Percentiles rank a stretch among this genome's conserved stretches.
These are phyloP conservation scores for Thuidium tamariscinum DNA, from an alignment of 225 moss, liverwort and hornwort species.

Conservation along the genomic window DNA sequence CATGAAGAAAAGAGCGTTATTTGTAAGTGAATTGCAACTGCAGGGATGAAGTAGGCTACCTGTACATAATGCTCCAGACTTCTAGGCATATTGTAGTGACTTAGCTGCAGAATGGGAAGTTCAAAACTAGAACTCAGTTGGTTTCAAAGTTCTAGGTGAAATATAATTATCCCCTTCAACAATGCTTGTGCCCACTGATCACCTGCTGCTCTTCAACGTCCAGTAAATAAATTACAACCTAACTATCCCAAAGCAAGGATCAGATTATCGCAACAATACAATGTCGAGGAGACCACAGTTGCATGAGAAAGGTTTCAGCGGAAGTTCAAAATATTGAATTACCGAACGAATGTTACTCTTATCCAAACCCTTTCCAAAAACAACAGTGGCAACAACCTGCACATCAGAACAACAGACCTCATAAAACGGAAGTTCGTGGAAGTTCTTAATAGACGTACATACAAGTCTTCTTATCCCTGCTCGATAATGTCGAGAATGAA, in stretches of 20 bases:
- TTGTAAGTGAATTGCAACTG: neutral
- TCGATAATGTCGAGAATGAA: neutral
- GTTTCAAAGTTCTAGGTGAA: neutral
- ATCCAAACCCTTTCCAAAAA: slow-evolving; percentile 96
- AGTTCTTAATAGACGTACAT: neutral
- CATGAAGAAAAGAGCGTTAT: neutral
- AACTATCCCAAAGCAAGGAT: neutral
- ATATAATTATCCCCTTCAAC: neutral
- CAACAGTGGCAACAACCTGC: slow-evolving; percentile 94
- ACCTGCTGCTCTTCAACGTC: neutral
- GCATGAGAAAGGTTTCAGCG: neutral
- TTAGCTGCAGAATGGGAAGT: slow-evolving; percentile 30
- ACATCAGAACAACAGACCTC: neutral
- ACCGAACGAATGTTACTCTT: slow-evolving; percentile 89
- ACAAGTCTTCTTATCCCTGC: neutral
- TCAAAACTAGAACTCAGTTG: neutral
- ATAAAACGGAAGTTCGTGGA: neutral
- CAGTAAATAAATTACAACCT: neutral
- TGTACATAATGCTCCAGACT: slow-evolving; percentile 95
- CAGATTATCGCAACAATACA: neutral
- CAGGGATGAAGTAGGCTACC: slow-evolving; percentile 18
- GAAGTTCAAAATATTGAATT: slow-evolving; percentile 1
- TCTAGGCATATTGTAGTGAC: slow-evolving; percentile 88
- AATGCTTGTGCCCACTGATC: neutral
- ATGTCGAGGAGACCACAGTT: neutral